A percentile compares a stretch with the other conserved stretches of the same genome.
Evolutionary conservation across 2,329 filamentous ascomycete genomes (phyloP).

Genomic region (Akanthomyces uredinophilus): DNA sequence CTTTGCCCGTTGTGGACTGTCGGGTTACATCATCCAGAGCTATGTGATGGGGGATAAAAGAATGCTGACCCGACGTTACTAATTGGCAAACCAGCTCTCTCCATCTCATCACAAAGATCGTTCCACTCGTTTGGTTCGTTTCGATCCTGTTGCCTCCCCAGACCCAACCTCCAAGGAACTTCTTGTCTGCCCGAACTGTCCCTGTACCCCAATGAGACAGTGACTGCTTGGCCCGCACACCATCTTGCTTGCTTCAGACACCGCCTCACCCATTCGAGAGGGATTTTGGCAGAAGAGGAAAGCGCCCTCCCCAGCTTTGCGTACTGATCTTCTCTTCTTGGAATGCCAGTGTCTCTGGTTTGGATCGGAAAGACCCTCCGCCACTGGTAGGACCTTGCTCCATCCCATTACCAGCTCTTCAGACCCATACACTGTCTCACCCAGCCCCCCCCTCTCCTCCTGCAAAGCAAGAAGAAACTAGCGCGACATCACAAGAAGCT

Average conservation of each 20-base stretch:
- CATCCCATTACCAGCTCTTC: slow-evolving; percentile 30
- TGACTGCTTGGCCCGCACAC: slow-evolving; percentile 9
- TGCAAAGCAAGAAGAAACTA: slow-evolving; percentile 29
- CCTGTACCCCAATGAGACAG: slow-evolving; percentile 12
- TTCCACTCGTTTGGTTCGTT: neutral
- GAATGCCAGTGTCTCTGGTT: slow-evolving; percentile 34
- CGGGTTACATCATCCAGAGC: neutral
- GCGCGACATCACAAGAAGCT: slow-evolving; percentile 29
- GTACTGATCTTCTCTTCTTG: slow-evolving; percentile 27
- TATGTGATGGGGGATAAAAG: slow-evolving; percentile 1
- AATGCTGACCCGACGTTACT: slow-evolving; percentile 13
- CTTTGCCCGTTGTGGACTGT: slow-evolving; percentile 7
- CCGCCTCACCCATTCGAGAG: slow-evolving; percentile 14
- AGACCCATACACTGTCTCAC: slow-evolving; percentile 31
- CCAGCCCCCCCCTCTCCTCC: slow-evolving; percentile 27
- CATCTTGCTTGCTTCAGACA: slow-evolving; percentile 11
- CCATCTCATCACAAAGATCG: neutral
- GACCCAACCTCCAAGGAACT: slow-evolving; percentile 1
- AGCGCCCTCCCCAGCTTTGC: slow-evolving; percentile 2
- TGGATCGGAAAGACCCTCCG: slow-evolving; percentile 31
- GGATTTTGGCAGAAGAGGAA: slow-evolving; percentile 13
- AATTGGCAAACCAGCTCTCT: neutral
- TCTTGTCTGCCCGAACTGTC: slow-evolving; percentile 1
- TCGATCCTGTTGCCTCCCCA: neutral
- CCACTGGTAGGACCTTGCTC: slow-evolving; percentile 28